Base-by-base conservation (phyloP, 441 rosid genomes). In the Arabidopsis lyrata region DNA sequence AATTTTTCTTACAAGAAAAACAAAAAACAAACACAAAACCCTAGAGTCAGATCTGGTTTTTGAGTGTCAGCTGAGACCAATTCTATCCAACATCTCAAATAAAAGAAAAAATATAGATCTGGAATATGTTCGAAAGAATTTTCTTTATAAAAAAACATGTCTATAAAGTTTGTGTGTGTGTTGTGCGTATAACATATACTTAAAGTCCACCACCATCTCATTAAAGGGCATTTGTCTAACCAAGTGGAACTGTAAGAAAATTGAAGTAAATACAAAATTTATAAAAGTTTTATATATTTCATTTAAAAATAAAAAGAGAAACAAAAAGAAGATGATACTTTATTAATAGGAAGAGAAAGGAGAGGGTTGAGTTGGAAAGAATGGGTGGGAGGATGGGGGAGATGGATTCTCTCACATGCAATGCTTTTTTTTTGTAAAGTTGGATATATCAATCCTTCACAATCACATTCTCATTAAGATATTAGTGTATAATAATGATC, bases 381-480 rank as follows among this genome's bases (percentile, higher is more conserved):
- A 66, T 77, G 80, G 77, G 80, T 77, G 77, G 68, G 79, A 77
- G 80, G 80, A 77, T 71, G 73, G 80, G 76, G 76, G 60, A 63
- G 49, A 71, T 65, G 80, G 80, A 77, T 77, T 77, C 77, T 77
- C 73, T 77, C 80, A 77, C 80, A 77, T 77, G 80, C 80, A 47
- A 70, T 76, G 80, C 76, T 70, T 68, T 35, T 47, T 68, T 35
- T 47, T 73, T 73, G 34, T 20, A 61, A 55, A 68, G 52, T 69
- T 62, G 35, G 66, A 68, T 62, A 55, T 67, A 67, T 60, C 56
- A 60, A 47, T 38, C 47, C 67, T 74, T 50, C 62, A 22, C 73
- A 38, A 15, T 58, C 54, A 57, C 61, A 49, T 58, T 74, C 52
- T 66, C 57, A 39, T 49, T 58, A 31, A 47, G 16, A 48, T 22